phyloP scores from a whole-genome alignment of 805 yeast genomes.

The Komagataella kurtzmanii region DNA sequence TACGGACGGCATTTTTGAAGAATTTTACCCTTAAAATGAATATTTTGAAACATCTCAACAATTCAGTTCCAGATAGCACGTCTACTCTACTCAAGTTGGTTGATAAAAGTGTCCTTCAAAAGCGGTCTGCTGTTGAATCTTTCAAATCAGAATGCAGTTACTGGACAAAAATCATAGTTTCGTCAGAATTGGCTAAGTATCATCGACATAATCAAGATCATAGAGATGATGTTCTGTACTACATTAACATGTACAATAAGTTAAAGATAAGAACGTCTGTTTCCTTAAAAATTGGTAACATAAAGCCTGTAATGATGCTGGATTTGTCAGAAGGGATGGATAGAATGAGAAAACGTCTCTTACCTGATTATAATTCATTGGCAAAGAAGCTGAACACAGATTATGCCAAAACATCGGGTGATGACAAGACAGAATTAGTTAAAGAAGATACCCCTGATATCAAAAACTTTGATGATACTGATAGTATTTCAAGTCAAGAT shows the following conservation, averaged over 20 bases:
- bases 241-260: conserved; percentile 31
- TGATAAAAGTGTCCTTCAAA: neutral
- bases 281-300: conserved; percentile 7
- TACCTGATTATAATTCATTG: conserved; percentile 32
- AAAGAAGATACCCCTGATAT: conserved; percentile 2
- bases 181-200: conserved; percentile 32
- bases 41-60: neutral
- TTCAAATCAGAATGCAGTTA: conserved; percentile 18
- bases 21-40: neutral
- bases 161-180: conserved; percentile 23
- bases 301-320: conserved; percentile 26
- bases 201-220: conserved; percentile 51
- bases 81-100: neutral
- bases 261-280: neutral
- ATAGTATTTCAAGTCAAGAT: conserved; percentile 4
- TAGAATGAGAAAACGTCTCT: conserved; percentile 49
- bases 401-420: neutral
- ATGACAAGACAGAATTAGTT: neutral
- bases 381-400: conserved; percentile 1
- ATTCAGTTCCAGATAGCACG: neutral
- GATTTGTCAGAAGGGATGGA: conserved; percentile 62
- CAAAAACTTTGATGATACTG: neutral
- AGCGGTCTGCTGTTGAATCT: conserved; percentile 1
- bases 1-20: neutral
- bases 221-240: conserved; percentile 42